phyloP scores from a whole-genome alignment of 208 protist species.

The Zelonia costaricensis region DNA sequence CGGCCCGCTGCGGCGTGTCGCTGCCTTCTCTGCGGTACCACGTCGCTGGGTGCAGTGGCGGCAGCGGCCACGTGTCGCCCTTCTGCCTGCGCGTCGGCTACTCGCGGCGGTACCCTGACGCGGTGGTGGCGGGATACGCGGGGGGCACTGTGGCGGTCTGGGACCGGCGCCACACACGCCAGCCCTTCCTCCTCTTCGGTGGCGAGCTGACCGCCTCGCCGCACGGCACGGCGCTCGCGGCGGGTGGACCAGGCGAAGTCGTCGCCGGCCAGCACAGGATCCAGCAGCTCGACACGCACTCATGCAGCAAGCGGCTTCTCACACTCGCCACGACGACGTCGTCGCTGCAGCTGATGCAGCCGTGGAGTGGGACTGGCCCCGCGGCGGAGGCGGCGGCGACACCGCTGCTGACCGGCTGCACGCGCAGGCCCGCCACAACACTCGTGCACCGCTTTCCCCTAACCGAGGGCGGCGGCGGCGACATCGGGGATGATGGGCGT shows the following conservation, averaged over 20 bases:
- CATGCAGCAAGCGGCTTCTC: conserved; percentile 40
- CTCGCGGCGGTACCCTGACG: conserved; percentile 65
- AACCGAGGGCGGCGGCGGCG: neutral
- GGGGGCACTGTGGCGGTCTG: conserved; percentile 46
- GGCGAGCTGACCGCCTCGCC: conserved; percentile 4
- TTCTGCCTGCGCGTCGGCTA: conserved; percentile 45
- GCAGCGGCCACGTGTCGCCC: conserved; percentile 6
- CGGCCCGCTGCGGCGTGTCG: conserved; percentile 43
- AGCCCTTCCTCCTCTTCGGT: conserved; percentile 23
- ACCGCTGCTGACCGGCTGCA: neutral
- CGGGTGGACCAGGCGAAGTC: too few relatives aligned
- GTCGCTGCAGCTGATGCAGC: conserved; percentile 35
- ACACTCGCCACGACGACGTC: conserved; percentile 56
- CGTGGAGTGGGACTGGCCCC: neutral
- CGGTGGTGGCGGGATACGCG: conserved; percentile 62
- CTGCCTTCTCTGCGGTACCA: conserved; percentile 8
- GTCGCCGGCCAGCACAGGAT: conserved; percentile 8
- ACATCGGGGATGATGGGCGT: neutral
- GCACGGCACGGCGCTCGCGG: too few relatives aligned
- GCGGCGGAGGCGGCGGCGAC: neutral
- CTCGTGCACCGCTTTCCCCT: conserved; percentile 2
- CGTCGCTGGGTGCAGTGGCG: neutral
- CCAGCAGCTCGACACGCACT: conserved; percentile 53
- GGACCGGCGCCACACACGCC: conserved; percentile 29
- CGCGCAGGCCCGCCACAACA: neutral